These are phyloP conservation scores for Rosa hybrid DNA, from an alignment of 331 rosid genomes.

Conservation along the genomic window DNA sequence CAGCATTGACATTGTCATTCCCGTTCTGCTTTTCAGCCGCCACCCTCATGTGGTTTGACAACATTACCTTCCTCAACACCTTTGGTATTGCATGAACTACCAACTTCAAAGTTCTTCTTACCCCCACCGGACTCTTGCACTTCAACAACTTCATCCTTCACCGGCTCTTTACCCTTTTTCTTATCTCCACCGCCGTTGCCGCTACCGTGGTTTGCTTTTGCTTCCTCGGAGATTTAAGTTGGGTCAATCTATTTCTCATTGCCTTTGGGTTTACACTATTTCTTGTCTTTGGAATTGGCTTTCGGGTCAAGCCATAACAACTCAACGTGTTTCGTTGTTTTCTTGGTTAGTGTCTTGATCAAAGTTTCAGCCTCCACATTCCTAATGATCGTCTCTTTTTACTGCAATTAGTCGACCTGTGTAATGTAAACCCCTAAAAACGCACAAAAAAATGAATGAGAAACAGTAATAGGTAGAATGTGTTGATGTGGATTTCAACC, in stretches of 20 bases:
- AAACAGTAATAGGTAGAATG: not conserved
- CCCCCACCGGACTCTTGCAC: slow-evolving; percentile 31
- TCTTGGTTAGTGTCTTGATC: slow-evolving; percentile 45
- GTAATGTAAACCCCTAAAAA: slow-evolving; percentile 66
- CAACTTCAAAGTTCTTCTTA: slow-evolving; percentile 8
- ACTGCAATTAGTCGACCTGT: slow-evolving; percentile 59
- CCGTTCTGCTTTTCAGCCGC: slow-evolving; percentile 31
- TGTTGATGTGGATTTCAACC: too few species aligned
- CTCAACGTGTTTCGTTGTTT: slow-evolving; percentile 69
- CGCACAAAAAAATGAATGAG: not conserved
- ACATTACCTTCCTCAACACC: slow-evolving; percentile 24
- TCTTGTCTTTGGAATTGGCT: slow-evolving; percentile 41
- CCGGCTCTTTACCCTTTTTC: slow-evolving; percentile 28
- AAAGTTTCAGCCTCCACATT: slow-evolving; percentile 52
- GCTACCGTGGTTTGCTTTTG: slow-evolving; percentile 29
- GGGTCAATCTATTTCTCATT: slow-evolving; percentile 44
- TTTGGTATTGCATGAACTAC: slow-evolving; percentile 6
- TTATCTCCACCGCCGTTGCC: slow-evolving; percentile 24
- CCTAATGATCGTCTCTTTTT: slow-evolving; percentile 60
- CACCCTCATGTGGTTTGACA: slow-evolving; percentile 24
- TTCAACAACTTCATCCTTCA: slow-evolving; percentile 32
- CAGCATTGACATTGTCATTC: not conserved
- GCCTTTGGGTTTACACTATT: slow-evolving; percentile 31
- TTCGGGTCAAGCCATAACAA: slow-evolving; percentile 66
- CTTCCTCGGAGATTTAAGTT: slow-evolving; percentile 36